These are phyloP conservation scores for Cytospora chrysosperma DNA, from an alignment of 2,329 filamentous ascomycete genomes.

Conservation along the genomic window DNA sequence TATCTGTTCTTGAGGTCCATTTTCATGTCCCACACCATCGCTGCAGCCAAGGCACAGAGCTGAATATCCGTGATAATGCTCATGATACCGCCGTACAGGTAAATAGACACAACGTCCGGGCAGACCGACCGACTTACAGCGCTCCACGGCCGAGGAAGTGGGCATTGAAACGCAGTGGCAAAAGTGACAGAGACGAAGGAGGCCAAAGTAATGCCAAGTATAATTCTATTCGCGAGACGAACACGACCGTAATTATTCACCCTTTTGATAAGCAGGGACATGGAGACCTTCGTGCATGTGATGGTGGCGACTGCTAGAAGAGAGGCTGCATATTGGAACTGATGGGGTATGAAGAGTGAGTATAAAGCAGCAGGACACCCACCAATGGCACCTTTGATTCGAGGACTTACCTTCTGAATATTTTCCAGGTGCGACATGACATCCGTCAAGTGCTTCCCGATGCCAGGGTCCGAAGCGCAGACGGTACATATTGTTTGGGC, in stretches of 20 bases:
- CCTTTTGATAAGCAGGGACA: neutral
- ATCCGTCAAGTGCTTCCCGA: neutral
- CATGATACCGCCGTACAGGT: slow-evolving; percentile 21
- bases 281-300: neutral
- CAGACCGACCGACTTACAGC: slow-evolving; percentile 7
- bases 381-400: too few relatives aligned
- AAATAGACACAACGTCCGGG: slow-evolving; percentile 13
- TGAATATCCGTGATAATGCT: slow-evolving; percentile 22
- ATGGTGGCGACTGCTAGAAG: neutral
- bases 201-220: neutral
- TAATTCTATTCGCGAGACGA: neutral
- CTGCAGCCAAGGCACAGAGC: slow-evolving; percentile 21
- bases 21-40: slow-evolving; percentile 25
- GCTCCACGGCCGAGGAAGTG: slow-evolving; percentile 33
- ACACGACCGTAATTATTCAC: slow-evolving; percentile 1
- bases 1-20: slow-evolving; percentile 11
- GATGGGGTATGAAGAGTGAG: neutral
- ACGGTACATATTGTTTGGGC: neutral
- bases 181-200: slow-evolving; percentile 8
- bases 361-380: neutral
- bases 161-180: slow-evolving; percentile 42
- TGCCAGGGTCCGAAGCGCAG: neutral
- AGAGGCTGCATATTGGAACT: slow-evolving; percentile 1
- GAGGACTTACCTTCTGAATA: neutral
- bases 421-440: neutral